Percentiles rank a stretch among this genome's conserved stretches.
phyloP scores from a whole-genome alignment of 148 eudicot species.

The Bassia scoparia region DNA sequence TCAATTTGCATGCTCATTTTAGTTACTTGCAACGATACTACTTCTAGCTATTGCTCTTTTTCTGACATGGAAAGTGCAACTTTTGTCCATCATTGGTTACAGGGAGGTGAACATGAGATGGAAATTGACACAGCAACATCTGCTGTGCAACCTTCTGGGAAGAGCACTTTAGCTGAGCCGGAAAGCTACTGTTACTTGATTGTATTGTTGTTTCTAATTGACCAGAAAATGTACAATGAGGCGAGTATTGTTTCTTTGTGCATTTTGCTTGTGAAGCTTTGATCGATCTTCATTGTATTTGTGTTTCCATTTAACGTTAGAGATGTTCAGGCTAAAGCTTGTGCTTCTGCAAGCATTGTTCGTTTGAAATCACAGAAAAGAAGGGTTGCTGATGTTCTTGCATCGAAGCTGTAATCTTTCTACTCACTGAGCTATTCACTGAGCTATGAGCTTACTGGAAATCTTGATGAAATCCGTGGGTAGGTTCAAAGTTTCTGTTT shows the following conservation, averaged over 20 bases:
- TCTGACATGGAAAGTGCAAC: background rate
- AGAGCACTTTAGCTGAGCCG: conserved; percentile 71
- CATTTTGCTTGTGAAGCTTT: background rate
- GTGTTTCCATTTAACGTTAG: background rate
- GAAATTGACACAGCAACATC: conserved; percentile 89
- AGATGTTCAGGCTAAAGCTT: conserved; percentile 74
- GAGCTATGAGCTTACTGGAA: conserved; percentile 83
- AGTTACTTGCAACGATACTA: background rate
- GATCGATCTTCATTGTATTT: background rate
- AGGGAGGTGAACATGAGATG: conserved; percentile 89
- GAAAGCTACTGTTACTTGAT: conserved; percentile 81
- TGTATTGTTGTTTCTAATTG: conserved; percentile 72
- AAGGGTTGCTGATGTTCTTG: conserved; percentile 78
- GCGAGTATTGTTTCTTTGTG: conserved; percentile 23
- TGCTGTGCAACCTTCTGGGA: conserved; percentile 50
- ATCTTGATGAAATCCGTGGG: conserved; percentile 92
- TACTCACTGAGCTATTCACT: no score
- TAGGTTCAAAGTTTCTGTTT: conserved; percentile 28
- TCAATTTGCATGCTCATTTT: background rate
- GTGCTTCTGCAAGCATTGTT: conserved; percentile 82
- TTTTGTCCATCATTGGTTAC: conserved; percentile 12
- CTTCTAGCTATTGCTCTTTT: background rate
- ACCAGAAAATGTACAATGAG: conserved; percentile 74
- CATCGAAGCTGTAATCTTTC: conserved; percentile 76
- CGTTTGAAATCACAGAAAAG: conserved; percentile 79